Evolutionary conservation across 2,329 filamentous ascomycete species (phyloP), one percentile per base, ranked within the genome.

Genomic region (Fusarium devonianum): DNA sequence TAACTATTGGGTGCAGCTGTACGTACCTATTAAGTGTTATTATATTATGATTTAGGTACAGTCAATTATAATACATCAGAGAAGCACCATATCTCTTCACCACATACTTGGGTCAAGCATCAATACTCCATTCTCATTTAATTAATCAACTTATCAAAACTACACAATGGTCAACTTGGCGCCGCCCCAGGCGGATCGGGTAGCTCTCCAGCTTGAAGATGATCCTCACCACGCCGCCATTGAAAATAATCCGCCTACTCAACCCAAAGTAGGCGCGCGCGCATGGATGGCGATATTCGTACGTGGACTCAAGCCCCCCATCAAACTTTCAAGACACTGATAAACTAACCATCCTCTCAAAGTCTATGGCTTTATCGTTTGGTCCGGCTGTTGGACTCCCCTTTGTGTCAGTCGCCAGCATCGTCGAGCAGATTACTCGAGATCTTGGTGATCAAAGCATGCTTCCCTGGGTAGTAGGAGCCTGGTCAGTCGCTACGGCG

Each of bases 341-440:
- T n/a, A n/a, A n/a, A n/a, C n/a, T n/a, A n/a, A n/a, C n/a, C n/a
- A n/a, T n/a, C n/a, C n/a, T 12, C 5, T 13, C 4, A 3, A 17
- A 53, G 50, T 53, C 48, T 3, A 53, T 53, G 50, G 19, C 50
- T 12, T n/a, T 49, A 2, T 47, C 50, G 7, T 53, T 53, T 1
- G 48, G 50, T 10, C 40, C 50, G 1, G 48, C 40, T 0, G 48
- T 53, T 12, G 48, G 35, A 2, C 35, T 53, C 6, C 18, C 48
- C 1, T 53, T 53, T 0, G 32, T 40, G 3, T 37, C 14, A 7
- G 19, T 45, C 2, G 40, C 48, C 0, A 37, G 40, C 16, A 34
- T 53, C 2, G 35, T 53, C 13, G 50, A 32, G 17, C 50, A 53
- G 17, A 29, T 53, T 1, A 53, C 51, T 1, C 38, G 30, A 3